These are phyloP conservation scores for Ogataea thermomethanolica DNA, from an alignment of 805 yeast species.

Conservation along the genomic window DNA sequence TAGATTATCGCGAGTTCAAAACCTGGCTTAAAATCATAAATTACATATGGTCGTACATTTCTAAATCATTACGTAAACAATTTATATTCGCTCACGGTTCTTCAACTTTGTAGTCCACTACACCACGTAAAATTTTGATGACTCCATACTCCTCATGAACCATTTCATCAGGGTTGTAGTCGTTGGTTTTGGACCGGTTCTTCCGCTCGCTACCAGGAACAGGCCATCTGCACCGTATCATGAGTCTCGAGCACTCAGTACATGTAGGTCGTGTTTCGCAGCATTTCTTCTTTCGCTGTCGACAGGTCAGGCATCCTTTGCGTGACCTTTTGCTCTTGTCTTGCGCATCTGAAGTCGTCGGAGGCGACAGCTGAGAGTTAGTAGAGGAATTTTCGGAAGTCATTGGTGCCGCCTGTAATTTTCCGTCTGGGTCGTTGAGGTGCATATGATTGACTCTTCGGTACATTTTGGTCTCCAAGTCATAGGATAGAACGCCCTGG, in stretches of 20 bases:
- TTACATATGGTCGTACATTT: not conserved
- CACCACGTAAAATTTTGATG: slow-evolving; percentile 60
- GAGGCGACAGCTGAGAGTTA: too few species aligned
- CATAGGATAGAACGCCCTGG: slow-evolving; percentile 9
- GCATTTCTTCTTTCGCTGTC: slow-evolving; percentile 74
- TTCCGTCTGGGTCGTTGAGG: slow-evolving; percentile 1
- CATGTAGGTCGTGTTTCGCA: slow-evolving; percentile 70
- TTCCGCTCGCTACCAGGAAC: slow-evolving; percentile 63
- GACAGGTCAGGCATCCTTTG: slow-evolving; percentile 75
- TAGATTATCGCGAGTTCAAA: not conserved
- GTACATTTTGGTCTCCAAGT: slow-evolving; percentile 13
- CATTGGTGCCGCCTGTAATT: too few species aligned
- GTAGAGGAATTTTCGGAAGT: too few species aligned
- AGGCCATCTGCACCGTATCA: slow-evolving; percentile 71
- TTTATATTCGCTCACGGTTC: not conserved
- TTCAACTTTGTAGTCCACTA: slow-evolving; percentile 44
- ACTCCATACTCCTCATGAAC: slow-evolving; percentile 54
- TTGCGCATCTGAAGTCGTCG: not conserved
- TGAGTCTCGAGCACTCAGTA: slow-evolving; percentile 61
- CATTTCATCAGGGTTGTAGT: slow-evolving; percentile 48
- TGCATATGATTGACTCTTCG: slow-evolving; percentile 3
- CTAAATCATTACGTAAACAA: not conserved
- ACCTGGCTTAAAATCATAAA: not conserved
- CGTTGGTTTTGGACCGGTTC: slow-evolving; percentile 47
- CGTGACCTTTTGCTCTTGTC: slow-evolving; percentile 51